Evolutionary conservation across 441 rosid species (phyloP).

Genomic region (Populus hybrid): DNA sequence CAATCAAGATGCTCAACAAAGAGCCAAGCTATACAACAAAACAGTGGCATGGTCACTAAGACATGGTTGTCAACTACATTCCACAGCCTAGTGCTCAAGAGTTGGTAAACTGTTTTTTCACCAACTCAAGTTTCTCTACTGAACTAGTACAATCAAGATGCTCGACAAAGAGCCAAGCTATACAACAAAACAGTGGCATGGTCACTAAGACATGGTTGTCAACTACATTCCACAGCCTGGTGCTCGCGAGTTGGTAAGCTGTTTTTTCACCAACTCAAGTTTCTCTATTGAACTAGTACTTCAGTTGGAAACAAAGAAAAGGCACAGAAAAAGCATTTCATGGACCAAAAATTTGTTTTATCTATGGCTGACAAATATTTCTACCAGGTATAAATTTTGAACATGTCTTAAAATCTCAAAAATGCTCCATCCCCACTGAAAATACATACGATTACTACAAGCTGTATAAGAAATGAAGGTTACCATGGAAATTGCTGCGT

Average conservation of each 20-base stretch:
- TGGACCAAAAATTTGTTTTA: background rate
- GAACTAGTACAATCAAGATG: background rate
- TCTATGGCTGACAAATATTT: background rate
- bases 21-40: background rate
- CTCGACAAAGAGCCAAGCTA: too few relatives aligned
- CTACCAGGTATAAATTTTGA: background rate
- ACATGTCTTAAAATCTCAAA: background rate
- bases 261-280: background rate
- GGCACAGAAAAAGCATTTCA: background rate
- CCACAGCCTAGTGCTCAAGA: background rate
- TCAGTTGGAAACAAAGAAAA: background rate
- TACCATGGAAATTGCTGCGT: constrained; percentile 88
- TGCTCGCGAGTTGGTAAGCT: background rate
- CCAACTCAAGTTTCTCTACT: background rate
- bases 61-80: background rate
- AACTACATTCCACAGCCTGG: background rate
- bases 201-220: background rate
- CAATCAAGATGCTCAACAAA: background rate
- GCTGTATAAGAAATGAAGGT: constrained; percentile 20
- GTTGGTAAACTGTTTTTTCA: background rate
- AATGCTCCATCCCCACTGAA: background rate
- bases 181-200: background rate
- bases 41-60: background rate
- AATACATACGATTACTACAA: constrained; percentile 6
- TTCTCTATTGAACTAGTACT: background rate